phyloP scores from a whole-genome alignment of 495 filamentous ascomycete genomes.

The Hyphodiscus hymeniophilus region DNA sequence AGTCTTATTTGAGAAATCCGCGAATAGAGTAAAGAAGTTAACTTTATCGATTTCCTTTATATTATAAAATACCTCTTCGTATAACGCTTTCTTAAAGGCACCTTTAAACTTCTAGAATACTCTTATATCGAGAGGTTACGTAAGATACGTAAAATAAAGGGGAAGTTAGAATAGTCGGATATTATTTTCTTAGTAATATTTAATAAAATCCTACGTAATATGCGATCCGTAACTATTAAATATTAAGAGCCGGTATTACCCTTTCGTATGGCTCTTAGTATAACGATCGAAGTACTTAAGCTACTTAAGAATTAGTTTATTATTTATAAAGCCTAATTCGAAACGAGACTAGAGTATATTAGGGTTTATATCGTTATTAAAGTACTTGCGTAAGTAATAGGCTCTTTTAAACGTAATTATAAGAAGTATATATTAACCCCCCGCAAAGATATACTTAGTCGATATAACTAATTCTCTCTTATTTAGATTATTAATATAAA shows the following conservation, averaged over 20 bases:
- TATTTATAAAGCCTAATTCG: neutral
- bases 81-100: neutral
- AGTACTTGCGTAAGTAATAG: neutral
- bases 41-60: neutral
- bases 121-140: neutral
- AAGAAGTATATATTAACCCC: neutral
- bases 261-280: neutral
- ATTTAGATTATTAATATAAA: neutral
- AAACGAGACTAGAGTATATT: neutral
- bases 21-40: neutral
- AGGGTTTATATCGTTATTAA: neutral
- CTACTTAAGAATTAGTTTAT: neutral
- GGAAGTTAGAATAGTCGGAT: neutral
- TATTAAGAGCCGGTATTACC: neutral
- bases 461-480: constrained; percentile 1
- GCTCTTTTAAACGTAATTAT: neutral
- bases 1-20: neutral
- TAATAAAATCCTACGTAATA: neutral
- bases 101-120: neutral
- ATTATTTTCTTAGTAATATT: neutral
- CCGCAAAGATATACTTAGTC: neutral
- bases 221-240: constrained; percentile 1
- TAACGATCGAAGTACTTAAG: neutral
- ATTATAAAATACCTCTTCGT: neutral
- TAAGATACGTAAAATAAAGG: neutral